These are phyloP conservation scores for Colletotrichum siamense DNA, from an alignment of 2,329 filamentous ascomycete genomes.

Conservation along the genomic window DNA sequence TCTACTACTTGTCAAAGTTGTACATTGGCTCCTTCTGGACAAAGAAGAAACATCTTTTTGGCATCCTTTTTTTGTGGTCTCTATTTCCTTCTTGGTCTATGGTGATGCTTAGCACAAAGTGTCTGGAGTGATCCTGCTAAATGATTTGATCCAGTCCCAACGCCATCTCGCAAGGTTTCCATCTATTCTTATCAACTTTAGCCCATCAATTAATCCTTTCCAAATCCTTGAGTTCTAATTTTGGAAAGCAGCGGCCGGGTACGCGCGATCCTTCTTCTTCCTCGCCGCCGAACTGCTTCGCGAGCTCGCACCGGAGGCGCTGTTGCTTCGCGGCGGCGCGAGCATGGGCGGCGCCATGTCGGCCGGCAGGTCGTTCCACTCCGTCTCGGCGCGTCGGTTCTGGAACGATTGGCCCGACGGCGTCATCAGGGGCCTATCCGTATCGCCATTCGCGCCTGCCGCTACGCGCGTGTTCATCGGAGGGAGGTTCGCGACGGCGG, in stretches of 20 bases:
- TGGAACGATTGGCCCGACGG: conserved; percentile 57
- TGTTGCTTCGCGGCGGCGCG: conserved; percentile 30
- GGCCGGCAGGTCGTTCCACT: conserved; percentile 70
- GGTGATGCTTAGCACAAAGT: neutral
- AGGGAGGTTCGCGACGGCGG: conserved; percentile 36
- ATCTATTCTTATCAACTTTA: neutral
- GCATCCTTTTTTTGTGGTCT: neutral
- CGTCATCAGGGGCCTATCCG: neutral
- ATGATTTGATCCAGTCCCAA: neutral
- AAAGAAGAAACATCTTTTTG: conserved; percentile 1
- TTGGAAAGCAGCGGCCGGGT: conserved; percentile 65
- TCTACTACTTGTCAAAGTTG: neutral
- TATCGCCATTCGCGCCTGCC: conserved; percentile 4
- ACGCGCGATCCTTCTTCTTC: conserved; percentile 66
- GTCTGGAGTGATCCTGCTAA: neutral
- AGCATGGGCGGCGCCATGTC: conserved; percentile 52
- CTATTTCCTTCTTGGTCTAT: neutral
- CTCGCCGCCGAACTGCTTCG: conserved; percentile 59
- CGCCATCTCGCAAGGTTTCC: neutral
- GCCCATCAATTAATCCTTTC: neutral
- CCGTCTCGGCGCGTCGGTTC: conserved; percentile 61
- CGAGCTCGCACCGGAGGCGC: conserved; percentile 52
- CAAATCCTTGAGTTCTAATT: neutral
- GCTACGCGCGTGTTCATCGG: conserved; percentile 15
- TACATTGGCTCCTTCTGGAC: conserved; percentile 8